Evolutionary conservation across 495 filamentous ascomycete genomes (phyloP).

Genomic region (Neurospora sp.): DNA sequence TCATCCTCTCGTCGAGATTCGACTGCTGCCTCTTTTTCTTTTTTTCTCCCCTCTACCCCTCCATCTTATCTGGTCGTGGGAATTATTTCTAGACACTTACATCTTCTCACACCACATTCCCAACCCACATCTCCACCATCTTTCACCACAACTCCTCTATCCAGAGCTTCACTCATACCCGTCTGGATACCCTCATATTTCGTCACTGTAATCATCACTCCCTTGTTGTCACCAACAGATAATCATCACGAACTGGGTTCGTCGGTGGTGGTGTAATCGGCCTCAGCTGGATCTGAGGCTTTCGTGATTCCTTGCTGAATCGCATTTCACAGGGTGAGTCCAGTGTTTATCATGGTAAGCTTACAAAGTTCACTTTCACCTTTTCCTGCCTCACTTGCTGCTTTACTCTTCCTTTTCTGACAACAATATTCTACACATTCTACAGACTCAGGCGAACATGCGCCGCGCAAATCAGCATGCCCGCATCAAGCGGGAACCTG

Average conservation of each 20-base stretch:
- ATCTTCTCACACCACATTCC: neutral
- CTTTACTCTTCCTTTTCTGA: neutral
- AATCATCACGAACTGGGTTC: neutral
- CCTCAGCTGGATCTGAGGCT: neutral
- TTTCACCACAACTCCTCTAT: neutral
- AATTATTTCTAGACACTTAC: neutral
- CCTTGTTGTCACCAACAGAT: neutral
- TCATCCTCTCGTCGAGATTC: neutral
- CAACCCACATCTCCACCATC: neutral
- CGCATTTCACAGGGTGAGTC: neutral
- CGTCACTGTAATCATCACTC: neutral
- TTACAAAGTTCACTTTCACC: neutral
- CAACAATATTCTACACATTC: neutral
- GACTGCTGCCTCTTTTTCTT: conserved; percentile 1
- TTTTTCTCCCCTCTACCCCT: neutral
- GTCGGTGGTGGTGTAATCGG: neutral
- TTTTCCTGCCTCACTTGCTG: neutral
- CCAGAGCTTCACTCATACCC: neutral
- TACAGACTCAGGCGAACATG: neutral
- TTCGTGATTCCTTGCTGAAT: neutral
- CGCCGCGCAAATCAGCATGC: neutral
- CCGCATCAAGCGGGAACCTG: conserved; percentile 5
- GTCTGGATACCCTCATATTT: neutral
- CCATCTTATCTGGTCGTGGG: neutral
- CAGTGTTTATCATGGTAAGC: neutral